Evolutionary conservation across 495 filamentous ascomycete genomes (phyloP).

Genomic region (Podospora appendiculata): DNA sequence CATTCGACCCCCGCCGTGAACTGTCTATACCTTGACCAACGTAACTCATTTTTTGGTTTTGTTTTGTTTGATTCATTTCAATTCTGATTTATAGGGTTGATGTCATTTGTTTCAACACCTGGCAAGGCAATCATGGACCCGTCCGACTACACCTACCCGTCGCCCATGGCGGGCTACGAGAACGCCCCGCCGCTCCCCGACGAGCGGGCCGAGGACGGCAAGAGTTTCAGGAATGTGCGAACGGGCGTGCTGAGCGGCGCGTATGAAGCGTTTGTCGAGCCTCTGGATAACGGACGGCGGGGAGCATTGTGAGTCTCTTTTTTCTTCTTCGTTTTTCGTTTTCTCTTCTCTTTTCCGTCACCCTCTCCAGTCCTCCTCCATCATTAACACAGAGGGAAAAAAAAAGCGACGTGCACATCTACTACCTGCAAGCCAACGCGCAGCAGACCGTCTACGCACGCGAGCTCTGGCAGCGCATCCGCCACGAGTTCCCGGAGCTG

Average conservation of each 20-base stretch:
- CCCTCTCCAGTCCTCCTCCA: not conserved
- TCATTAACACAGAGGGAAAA: no score
- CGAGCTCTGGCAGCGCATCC: constrained; percentile 69
- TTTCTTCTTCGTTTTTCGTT: not conserved
- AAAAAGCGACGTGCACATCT: constrained; percentile 69
- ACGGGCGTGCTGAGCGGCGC: constrained; percentile 50
- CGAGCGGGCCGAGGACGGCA: constrained; percentile 59
- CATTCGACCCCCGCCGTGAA: no score
- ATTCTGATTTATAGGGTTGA: no score
- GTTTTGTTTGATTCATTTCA: no score
- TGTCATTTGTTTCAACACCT: no score
- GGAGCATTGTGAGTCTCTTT: constrained; percentile 50
- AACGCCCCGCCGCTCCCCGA: constrained; percentile 50
- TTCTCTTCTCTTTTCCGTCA: not conserved
- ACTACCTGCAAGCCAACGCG: constrained; percentile 60
- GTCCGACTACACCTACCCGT: constrained; percentile 46
- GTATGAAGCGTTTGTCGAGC: constrained; percentile 58
- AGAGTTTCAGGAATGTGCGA: constrained; percentile 54
- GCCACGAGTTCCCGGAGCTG: constrained; percentile 82
- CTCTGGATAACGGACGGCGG: constrained; percentile 50
- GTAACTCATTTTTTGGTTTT: no score
- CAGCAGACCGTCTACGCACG: constrained; percentile 57
- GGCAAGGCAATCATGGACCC: constrained; percentile 10
- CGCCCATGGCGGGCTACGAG: constrained; percentile 61
- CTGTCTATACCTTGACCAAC: no score